Conservation (phyloP, 306 rosid species). For the Acacia acuminata region DNA sequence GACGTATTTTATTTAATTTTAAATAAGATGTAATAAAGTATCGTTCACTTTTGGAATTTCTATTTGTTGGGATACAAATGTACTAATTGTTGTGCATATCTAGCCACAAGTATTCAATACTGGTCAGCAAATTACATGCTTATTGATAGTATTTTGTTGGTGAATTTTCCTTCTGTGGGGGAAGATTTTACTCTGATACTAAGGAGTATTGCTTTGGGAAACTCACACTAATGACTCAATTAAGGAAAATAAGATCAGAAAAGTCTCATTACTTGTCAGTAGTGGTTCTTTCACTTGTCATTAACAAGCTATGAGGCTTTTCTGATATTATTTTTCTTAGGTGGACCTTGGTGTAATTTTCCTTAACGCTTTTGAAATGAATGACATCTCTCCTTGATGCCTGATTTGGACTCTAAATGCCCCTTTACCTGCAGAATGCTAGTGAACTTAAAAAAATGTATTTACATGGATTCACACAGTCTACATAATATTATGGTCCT, state of each 20-base stretch:
- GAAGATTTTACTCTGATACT: background rate
- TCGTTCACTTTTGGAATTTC: background rate
- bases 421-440: conserved; percentile 8
- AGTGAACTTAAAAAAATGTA: background rate
- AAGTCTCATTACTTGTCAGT: no score
- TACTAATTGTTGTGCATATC: background rate
- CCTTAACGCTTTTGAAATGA: background rate
- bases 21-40: background rate
- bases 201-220: background rate
- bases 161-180: background rate
- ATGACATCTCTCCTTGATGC: background rate
- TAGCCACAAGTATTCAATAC: conserved; percentile 12
- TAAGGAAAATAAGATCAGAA: no score
- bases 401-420: conserved; percentile 1
- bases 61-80: background rate
- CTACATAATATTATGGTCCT: background rate
- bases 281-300: no score
- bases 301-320: no score
- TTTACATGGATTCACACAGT: background rate
- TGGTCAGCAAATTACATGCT: background rate
- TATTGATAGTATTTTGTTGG: background rate
- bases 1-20: background rate
- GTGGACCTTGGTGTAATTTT: no score
- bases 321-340: no score
- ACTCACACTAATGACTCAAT: no score